Evolutionary conservation across 352 stramenopile species (phyloP), one percentile per base, ranked within the genome.

Genomic region (Phytophthora agathidicida): DNA sequence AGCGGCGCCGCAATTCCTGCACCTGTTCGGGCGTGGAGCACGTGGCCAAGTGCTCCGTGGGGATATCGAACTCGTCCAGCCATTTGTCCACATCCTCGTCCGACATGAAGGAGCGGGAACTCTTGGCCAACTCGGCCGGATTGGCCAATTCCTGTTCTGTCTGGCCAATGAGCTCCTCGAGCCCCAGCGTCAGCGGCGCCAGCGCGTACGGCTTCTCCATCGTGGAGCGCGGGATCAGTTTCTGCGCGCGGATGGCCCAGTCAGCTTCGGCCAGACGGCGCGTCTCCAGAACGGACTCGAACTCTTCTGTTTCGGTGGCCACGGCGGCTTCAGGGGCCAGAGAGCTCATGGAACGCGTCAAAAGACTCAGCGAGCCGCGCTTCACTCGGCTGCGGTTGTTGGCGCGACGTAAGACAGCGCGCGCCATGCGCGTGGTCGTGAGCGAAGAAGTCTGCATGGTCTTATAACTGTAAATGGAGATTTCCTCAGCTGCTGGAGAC

Each of bases 81-180:
- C 81, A 93, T 43, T 86, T 82, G 44, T 91, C 76, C 16, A 91
- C 80, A n/a, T 93, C 84, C 31, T 76, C 77, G 19, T 89, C 77
- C 7, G 66, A 75, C 10, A 93, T 93, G 50, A 61, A 72, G 7
- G 65, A 45, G 48, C 81, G 78, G 2, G 65, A 61, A 17, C 42
- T 58, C 23, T 33, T 54, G 8, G 48, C 45, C 5, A 65, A 0
- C 23, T 60, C 31, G 0, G 19, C 44, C 1, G 58, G 38, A 37
- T 71, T 63, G 5, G 47, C 14, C 16, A 60, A 22, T 17, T 64
- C 46, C 23, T 61, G 46, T 9, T 74, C 48, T 3, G 35, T 43
- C 28, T 41, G 38, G 20, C 41, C 36, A 3, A 67, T 20, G 0
- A 71, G 17, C 16, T 71, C 33, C 11, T 76, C 63, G 0, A 76